Conservation (phyloP, 805 yeast species). For the Candida germanica region DNA sequence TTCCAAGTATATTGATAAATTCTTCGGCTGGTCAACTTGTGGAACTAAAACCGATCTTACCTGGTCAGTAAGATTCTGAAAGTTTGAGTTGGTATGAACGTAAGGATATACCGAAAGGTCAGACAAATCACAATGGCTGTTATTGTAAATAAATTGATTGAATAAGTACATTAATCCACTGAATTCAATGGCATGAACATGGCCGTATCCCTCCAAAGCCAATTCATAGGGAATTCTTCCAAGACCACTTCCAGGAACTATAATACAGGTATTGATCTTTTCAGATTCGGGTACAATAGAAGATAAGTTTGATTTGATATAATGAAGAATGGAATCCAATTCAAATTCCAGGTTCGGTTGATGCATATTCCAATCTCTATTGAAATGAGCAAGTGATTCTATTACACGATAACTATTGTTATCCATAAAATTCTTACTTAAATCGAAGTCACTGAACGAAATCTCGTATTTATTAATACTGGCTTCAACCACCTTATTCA, state of each 20-base stretch:
- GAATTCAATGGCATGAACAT: conserved; percentile 72
- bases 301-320: conserved; percentile 44
- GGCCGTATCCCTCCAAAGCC: conserved; percentile 35
- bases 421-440: conserved; percentile 11
- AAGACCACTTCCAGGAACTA: conserved; percentile 87
- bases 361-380: conserved; percentile 71
- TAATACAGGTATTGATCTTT: conserved; percentile 43
- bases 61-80: conserved; percentile 47
- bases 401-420: conserved; percentile 39
- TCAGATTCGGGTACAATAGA: conserved; percentile 25
- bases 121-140: conserved; percentile 16
- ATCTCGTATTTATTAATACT: conserved; percentile 45
- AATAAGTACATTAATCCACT: conserved; percentile 74
- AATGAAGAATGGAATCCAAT: conserved; percentile 51
- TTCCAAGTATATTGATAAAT: conserved; percentile 48
- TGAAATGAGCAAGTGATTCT: conserved; percentile 71
- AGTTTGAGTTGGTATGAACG: conserved; percentile 69
- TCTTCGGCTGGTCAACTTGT: conserved; percentile 38
- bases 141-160: conserved; percentile 53
- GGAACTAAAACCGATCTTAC: conserved; percentile 38
- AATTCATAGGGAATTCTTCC: conserved; percentile 75
- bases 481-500: conserved; percentile 45
- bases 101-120: conserved; percentile 37
- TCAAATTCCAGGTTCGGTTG: conserved; percentile 9
- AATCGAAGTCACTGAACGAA: conserved; percentile 31